phyloP scores from a whole-genome alignment of 768 basidiomycete species.

The Rhodotorula graminis region DNA sequence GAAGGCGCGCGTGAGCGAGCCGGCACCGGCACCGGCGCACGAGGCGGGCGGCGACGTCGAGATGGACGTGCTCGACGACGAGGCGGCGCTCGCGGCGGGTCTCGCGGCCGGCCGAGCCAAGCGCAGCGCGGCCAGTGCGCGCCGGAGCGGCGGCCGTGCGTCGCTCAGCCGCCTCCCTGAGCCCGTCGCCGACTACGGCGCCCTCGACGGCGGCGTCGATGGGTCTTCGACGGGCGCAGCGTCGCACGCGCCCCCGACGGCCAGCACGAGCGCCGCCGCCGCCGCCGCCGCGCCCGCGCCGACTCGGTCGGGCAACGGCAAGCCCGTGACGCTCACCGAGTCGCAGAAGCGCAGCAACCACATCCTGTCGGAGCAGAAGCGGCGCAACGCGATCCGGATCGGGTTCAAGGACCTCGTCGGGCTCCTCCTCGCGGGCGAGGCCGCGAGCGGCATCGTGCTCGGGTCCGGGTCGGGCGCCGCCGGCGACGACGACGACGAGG shows the following conservation, averaged over 20 bases:
- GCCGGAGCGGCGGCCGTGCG: too few species aligned
- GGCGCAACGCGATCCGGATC: constrained; percentile 82
- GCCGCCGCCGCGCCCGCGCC: neutral
- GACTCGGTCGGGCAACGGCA: too few species aligned
- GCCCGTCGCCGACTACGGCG: too few species aligned
- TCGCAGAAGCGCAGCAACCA: constrained; percentile 90
- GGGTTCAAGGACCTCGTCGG: constrained; percentile 81
- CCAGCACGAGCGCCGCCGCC: too few species aligned
- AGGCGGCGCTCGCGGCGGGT: neutral
- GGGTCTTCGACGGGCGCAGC: too few species aligned
- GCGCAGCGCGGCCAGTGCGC: neutral
- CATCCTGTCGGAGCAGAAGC: constrained; percentile 91
- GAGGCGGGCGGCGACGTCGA: neutral
- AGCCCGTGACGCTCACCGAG: constrained; percentile 53
- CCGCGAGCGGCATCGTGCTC: constrained; percentile 57
- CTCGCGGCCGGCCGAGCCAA: neutral
- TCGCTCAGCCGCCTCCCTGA: neutral
- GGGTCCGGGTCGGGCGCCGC: neutral
- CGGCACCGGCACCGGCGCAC: neutral
- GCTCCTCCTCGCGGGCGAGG: constrained; percentile 56
- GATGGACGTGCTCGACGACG: neutral
- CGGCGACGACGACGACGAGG: neutral
- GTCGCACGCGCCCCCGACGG: too few species aligned
- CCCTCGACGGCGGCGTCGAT: too few species aligned
- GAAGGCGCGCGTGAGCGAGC: neutral